Percentiles rank a stretch among this genome's conserved stretches.
phyloP scores from a whole-genome alignment of 148 eudicot genomes.

The Fagopyrum tataricum region DNA sequence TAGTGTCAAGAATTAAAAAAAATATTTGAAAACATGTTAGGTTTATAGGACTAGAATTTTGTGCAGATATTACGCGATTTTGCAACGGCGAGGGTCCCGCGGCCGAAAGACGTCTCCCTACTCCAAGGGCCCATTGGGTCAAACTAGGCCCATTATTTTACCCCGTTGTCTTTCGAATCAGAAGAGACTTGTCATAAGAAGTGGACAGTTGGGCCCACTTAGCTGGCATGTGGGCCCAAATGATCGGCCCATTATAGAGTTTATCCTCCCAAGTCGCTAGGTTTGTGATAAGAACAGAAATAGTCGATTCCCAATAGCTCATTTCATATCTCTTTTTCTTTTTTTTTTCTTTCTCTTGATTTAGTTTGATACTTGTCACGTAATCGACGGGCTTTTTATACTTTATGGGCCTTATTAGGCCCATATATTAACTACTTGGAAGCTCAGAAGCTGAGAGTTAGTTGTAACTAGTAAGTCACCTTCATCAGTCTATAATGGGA shows the following conservation, averaged over 20 bases:
- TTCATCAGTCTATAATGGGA: too few relatives aligned
- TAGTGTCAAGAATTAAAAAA: too few relatives aligned
- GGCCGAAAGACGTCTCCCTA: background rate
- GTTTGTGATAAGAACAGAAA: background rate
- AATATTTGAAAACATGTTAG: too few relatives aligned
- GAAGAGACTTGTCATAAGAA: conserved; percentile 3
- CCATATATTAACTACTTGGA: background rate
- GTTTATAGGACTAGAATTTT: background rate
- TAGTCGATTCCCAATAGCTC: background rate
- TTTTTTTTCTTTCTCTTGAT: too few relatives aligned
- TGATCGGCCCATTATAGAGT: background rate
- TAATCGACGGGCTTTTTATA: background rate
- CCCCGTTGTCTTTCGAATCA: background rate
- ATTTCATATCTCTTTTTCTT: too few relatives aligned
- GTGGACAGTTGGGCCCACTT: conserved; percentile 7
- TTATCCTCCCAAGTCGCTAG: conserved; percentile 6
- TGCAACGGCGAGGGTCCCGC: background rate
- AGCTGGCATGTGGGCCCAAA: background rate
- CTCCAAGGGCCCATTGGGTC: conserved; percentile 2
- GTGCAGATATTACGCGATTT: background rate
- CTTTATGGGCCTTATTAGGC: background rate
- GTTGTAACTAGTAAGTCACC: too few relatives aligned
- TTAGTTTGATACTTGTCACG: too few relatives aligned
- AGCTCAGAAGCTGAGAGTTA: too few relatives aligned
- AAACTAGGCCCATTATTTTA: background rate